These are phyloP conservation scores for Cordyceps militaris DNA, from an alignment of 2,329 filamentous ascomycete species.

Conservation along the genomic window DNA sequence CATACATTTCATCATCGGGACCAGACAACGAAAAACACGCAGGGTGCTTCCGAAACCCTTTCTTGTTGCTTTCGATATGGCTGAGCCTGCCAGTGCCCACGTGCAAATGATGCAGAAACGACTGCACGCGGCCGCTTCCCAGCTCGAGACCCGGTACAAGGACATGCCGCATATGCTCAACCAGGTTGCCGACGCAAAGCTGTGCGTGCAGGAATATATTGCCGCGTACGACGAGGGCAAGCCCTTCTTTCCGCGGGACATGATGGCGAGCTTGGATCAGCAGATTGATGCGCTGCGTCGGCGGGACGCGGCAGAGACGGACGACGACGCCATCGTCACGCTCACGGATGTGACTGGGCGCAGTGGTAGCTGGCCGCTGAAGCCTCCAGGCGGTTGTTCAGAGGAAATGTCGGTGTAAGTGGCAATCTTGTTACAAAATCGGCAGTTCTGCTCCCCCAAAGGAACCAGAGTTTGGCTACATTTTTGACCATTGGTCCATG, in stretches of 20 bases:
- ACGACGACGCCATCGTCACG: background rate
- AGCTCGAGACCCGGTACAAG: background rate
- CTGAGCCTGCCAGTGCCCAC: too few relatives aligned
- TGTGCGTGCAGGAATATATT: background rate
- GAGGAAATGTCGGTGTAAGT: background rate
- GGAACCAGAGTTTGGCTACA: too few relatives aligned
- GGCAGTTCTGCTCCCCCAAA: too few relatives aligned
- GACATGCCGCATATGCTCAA: background rate
- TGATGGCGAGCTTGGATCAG: background rate
- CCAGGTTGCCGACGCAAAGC: background rate
- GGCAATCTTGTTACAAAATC: background rate
- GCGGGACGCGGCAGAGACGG: background rate
- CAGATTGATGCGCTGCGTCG: background rate
- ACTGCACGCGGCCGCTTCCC: background rate
- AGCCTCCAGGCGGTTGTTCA: rapidly evolving
- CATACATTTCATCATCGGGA: too few relatives aligned
- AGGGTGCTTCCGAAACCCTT: background rate
- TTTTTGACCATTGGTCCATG: too few relatives aligned
- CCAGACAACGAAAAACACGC: background rate
- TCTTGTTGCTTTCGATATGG: background rate
- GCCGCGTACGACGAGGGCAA: background rate
- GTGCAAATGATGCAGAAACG: background rate
- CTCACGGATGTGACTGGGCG: background rate
- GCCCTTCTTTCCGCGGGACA: background rate
- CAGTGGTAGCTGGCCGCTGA: background rate